phyloP scores from a whole-genome alignment of 306 rosid genomes.

The Spatholobus suberectus region DNA sequence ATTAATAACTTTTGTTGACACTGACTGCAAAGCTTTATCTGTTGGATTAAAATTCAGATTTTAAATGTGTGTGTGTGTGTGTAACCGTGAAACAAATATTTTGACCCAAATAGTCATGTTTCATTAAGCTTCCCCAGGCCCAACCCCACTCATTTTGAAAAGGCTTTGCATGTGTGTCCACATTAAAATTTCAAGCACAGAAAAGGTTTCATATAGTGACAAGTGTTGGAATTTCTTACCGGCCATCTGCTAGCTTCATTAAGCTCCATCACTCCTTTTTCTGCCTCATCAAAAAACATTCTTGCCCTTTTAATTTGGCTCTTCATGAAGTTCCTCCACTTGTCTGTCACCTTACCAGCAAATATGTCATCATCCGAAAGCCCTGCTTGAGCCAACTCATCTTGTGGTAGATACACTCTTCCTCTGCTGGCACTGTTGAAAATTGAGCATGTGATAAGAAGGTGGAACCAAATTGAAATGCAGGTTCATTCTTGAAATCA shows the following conservation, averaged over 20 bases:
- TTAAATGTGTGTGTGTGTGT: not conserved
- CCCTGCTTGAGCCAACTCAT: conserved; percentile 67
- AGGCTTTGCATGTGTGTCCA: not conserved
- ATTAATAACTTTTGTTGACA: not conserved
- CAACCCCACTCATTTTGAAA: not conserved
- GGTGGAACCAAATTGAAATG: conserved; percentile 14
- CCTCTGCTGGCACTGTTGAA: conserved; percentile 61
- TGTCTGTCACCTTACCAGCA: conserved; percentile 65
- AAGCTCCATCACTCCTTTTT: conserved; percentile 61
- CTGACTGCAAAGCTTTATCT: not conserved
- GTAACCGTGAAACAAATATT: not conserved
- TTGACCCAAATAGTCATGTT: not conserved
- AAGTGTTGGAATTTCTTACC: conserved; percentile 46
- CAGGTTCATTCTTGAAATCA: conserved; percentile 3
- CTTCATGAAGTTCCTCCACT: conserved; percentile 71
- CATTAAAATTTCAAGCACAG: not conserved
- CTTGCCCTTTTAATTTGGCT: conserved; percentile 68
- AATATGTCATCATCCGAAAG: conserved; percentile 65
- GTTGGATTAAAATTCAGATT: not conserved
- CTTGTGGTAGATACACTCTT: conserved; percentile 71
- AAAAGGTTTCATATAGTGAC: conserved; percentile 15
- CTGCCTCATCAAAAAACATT: conserved; percentile 66
- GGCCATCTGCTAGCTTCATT: conserved; percentile 72
- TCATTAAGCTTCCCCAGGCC: not conserved
- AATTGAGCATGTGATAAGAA: not conserved